These are phyloP conservation scores for Paramecium pentaurelia DNA, from an alignment of 73 alveolate genomes.

Conservation along the genomic window DNA sequence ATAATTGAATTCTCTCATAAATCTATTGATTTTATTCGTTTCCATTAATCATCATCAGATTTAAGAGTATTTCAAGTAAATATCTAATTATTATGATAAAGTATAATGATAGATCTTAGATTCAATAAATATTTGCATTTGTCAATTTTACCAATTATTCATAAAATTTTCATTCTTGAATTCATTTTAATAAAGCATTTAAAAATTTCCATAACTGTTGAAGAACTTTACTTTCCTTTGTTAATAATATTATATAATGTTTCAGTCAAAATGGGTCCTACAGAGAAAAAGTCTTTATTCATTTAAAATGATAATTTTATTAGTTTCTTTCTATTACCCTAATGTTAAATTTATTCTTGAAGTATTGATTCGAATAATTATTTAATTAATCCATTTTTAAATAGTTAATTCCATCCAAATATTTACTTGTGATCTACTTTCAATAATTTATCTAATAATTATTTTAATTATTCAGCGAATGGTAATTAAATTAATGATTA, in stretches of 20 bases:
- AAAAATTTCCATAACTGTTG: neutral
- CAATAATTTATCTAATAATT: neutral
- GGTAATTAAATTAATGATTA: neutral
- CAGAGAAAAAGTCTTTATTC: neutral
- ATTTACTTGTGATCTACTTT: neutral
- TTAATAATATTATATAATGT: neutral
- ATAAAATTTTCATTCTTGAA: neutral
- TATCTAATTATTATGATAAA: neutral
- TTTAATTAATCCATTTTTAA: neutral
- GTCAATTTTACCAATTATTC: neutral
- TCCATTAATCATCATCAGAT: neutral
- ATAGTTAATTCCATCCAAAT: neutral
- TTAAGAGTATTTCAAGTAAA: neutral
- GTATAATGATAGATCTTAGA: neutral
- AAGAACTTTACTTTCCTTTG: neutral
- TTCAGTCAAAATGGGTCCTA: slow-evolving; percentile 6
- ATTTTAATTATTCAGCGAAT: neutral
- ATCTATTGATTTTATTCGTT: neutral
- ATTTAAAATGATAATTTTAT: neutral
- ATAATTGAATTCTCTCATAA: neutral
- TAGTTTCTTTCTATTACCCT: neutral
- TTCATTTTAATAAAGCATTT: neutral
- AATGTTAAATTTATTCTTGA: neutral
- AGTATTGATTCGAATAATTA: neutral
- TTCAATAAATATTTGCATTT: neutral